Evolutionary conservation across 495 filamentous ascomycete genomes (phyloP), one percentile per base, ranked within the genome.

Genomic region (Terfezia boudieri): DNA sequence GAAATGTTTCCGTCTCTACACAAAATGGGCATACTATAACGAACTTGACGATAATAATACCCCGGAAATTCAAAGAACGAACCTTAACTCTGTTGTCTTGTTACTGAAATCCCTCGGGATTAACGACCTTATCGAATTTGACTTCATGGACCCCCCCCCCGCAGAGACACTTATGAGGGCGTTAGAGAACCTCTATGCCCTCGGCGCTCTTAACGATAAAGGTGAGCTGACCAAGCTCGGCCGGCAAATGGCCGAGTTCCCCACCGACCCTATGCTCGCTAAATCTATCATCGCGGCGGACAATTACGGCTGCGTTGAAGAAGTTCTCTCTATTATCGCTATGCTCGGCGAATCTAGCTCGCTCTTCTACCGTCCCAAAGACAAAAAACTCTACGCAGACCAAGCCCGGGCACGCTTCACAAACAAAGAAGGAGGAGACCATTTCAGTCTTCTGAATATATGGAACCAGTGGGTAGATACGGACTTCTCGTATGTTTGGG

Each of bases 391-490:
- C 50, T 83, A 94, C 64, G 92, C 90, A 22, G 90, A 95, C 66
- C 82, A 83, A 59, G 90, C 90, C 4, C 80, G 89, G n/a, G 79
- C 81, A 36, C 77, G 92, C 2, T 95, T 96, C 70, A 94, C 90
- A 0, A 71, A 87, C 60, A 86, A 86, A 59, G 87, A 92, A 55
- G 90, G 90, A 51, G 90, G 90, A 46, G 90, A 98, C 68, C 85
- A 93, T 63, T 67, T 88, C 11, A 88, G 86, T 0, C 75, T 89
- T 0, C 75, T 98, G n/a, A 94, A 94, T 61, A 82, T 98, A 64
- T 98, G 80, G 82, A 93, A 94, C 66, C 83, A 94, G 67, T 96
- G 87, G 86, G 83, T 92, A 20, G 92, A 98, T 60, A 77, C 76
- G 17, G 88, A 96, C 68, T 98, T 88, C 71, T 80, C 74, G 58